Evolutionary conservation across 306 rosid genomes (phyloP).

Genomic region (Carpinus fangiana): DNA sequence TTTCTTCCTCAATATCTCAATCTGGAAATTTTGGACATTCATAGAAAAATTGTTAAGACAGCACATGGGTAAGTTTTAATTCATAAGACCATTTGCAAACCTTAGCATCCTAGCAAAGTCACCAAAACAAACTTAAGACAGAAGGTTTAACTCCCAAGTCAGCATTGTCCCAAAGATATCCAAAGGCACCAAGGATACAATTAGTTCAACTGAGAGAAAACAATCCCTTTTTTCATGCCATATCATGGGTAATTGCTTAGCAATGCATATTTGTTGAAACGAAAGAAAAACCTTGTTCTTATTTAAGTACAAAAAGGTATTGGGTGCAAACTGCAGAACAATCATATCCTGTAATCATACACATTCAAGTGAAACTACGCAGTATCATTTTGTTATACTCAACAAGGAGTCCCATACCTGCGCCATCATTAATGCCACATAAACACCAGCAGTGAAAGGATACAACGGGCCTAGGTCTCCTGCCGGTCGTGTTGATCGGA

Average conservation of each 20-base stretch:
- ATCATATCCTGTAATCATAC: neutral
- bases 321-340: neutral
- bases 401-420: slow-evolving; percentile 54
- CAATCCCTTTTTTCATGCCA: slow-evolving; percentile 1
- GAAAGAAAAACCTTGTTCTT: neutral
- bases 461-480: slow-evolving; percentile 91
- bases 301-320: neutral
- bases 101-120: slow-evolving; percentile 12
- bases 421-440: slow-evolving; percentile 98
- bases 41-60: neutral
- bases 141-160: neutral
- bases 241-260: neutral
- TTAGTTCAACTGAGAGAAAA: neutral
- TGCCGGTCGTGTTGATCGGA: slow-evolving; percentile 70
- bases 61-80: neutral
- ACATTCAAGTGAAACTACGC: neutral
- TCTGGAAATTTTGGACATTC: slow-evolving; percentile 47
- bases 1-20: slow-evolving; percentile 91
- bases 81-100: neutral
- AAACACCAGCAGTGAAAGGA: slow-evolving; percentile 98
- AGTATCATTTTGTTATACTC: neutral
- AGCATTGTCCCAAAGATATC: neutral
- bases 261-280: neutral
- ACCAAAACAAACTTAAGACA: neutral
- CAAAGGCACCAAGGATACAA: neutral